Evolutionary conservation across 768 basidiomycete species (phyloP).

Genomic region (Mrakia blollopis): DNA sequence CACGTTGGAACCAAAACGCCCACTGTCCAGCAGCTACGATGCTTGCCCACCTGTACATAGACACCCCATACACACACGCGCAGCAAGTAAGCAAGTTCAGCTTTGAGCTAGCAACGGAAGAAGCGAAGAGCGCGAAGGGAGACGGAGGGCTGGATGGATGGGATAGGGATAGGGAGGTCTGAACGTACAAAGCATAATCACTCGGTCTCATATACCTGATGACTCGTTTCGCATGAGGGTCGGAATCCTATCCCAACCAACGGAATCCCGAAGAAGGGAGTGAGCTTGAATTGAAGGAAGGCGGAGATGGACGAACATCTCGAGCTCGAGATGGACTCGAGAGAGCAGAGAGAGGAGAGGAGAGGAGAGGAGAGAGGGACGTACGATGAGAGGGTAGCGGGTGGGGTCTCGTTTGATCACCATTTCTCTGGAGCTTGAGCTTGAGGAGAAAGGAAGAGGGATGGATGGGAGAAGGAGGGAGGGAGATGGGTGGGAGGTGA

Average conservation of each 20-base stretch:
- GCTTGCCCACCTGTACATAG: no score
- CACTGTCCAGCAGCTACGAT: no score
- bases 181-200: conserved; percentile 61
- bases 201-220: conserved; percentile 42
- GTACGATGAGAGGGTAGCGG: conserved; percentile 72
- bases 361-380: neutral
- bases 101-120: no score
- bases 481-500: neutral
- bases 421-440: conserved; percentile 31
- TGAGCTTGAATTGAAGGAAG: neutral
- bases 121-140: no score
- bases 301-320: neutral
- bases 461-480: neutral
- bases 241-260: conserved; percentile 54
- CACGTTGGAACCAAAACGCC: no score
- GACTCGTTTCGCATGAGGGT: conserved; percentile 83
- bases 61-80: no score
- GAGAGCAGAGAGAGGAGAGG: neutral
- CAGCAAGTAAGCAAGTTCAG: no score
- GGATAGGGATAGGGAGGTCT: no score
- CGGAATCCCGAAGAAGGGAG: neutral
- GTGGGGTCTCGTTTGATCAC: conserved; percentile 45
- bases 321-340: neutral
- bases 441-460: neutral
- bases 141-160: conserved; percentile 51